Evolutionary conservation across 805 yeast species (phyloP), one percentile per base, ranked within the genome.

Genomic region (Starmerella potacharoeniae): DNA sequence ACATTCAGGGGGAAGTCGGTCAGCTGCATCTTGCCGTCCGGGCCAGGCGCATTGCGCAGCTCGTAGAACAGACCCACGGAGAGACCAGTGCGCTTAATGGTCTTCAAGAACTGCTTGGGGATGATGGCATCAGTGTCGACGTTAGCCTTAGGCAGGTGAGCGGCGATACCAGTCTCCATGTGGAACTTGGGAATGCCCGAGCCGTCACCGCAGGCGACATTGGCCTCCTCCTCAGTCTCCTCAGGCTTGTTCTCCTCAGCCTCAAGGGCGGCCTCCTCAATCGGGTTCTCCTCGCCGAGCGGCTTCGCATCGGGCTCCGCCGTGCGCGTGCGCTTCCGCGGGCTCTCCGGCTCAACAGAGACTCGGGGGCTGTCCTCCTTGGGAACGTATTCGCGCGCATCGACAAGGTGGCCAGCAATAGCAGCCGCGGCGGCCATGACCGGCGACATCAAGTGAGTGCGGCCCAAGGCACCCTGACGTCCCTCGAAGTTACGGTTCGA

Each of bases 401-500:
- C 98, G 47, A 86, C 78, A 65, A 93, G 83, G 66, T 83, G 88
- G 62, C 98, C 98, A 55, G 78, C 79, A 63, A 93, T 83, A 65
- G 90, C 96, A 17, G 98, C 97, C 22, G 97, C 97, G 35, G 98
- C 98, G 49, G 98, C 98, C 98, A 93, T 93, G 28, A 96, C 96
- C 41, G 98, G 98, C 13, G 96, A 87, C 95, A 91, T 88, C 68
- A 93, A 79, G 70, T 93, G 98, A 17, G 98, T 93, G 75, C 98
- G 82, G 16, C 96, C 88, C 58, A 74, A 75, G 52, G 96, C 95
- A 74, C 98, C 98, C 77, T 93, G 98, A 73, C 98, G 90, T 65
- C 98, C 98, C 72, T 91, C 97, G 68, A 93, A 93, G 75, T 93
- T 93, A 79, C 98, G 85, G 78, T 93, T 93, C 28, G 97, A 91